These are phyloP conservation scores for Plectosphaerella cucumerina DNA, from an alignment of 2,329 filamentous ascomycete genomes.

Conservation along the genomic window DNA sequence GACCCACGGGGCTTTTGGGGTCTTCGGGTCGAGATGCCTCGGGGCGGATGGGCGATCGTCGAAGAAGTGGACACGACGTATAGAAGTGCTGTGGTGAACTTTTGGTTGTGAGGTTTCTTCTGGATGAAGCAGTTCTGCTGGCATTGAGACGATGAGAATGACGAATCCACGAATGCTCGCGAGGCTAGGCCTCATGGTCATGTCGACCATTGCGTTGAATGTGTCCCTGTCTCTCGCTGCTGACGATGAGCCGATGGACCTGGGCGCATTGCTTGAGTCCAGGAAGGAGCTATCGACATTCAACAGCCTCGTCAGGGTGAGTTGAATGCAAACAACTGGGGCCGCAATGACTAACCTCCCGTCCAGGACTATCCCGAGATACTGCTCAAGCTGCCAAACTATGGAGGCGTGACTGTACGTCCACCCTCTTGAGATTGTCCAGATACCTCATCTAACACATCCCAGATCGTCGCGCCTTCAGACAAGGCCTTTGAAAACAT, in stretches of 20 bases:
- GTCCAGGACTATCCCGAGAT: slow-evolving; percentile 42
- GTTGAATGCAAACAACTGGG: slow-evolving; percentile 2
- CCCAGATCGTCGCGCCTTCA: slow-evolving; percentile 50
- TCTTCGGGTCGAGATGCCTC: no score
- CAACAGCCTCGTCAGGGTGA: slow-evolving; percentile 37
- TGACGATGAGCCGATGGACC: slow-evolving; percentile 21
- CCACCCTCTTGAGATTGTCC: background rate
- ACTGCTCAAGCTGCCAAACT: slow-evolving; percentile 37
- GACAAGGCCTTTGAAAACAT: slow-evolving; percentile 55
- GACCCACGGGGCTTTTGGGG: no score
- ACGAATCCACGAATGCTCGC: no score
- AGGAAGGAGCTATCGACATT: slow-evolving; percentile 39
- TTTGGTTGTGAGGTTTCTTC: no score
- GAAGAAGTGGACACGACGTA: no score
- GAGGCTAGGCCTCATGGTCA: no score
- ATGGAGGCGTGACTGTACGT: slow-evolving; percentile 39
- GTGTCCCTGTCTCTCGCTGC: slow-evolving; percentile 1
- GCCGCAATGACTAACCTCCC: slow-evolving; percentile 2
- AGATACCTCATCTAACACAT: background rate
- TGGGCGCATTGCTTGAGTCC: slow-evolving; percentile 32
- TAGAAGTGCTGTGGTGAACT: no score
- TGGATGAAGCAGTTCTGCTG: no score
- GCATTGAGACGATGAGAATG: no score
- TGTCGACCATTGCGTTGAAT: background rate
- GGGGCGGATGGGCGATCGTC: no score